Evolutionary conservation across 164 flowering plant species (phyloP).

Genomic region (Platanus orientalis): DNA sequence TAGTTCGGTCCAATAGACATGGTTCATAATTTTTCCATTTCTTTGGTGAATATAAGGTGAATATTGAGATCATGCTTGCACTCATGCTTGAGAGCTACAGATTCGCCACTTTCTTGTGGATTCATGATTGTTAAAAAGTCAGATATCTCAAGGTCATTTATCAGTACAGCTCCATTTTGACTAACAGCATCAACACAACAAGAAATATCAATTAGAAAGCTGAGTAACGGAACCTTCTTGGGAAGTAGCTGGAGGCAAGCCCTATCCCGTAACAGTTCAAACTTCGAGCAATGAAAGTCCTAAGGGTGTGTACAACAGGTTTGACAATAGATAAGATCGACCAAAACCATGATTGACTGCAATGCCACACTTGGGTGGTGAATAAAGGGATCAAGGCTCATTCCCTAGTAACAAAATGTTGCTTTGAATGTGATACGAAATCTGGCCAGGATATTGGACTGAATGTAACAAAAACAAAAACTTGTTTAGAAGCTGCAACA

Average conservation of each 20-base stretch:
- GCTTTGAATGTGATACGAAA: neutral
- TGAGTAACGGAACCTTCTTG: no score
- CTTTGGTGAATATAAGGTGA: no score
- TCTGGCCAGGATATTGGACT: no score
- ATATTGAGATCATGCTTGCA: slow-evolving; percentile 28
- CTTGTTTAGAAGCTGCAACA: neutral
- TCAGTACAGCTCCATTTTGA: neutral
- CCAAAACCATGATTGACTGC: neutral
- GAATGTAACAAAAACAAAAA: neutral
- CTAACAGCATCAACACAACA: slow-evolving; percentile 7
- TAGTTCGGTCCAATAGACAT: no score
- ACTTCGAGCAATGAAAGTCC: neutral
- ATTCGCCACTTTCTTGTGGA: slow-evolving; percentile 7
- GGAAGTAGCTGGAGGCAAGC: no score
- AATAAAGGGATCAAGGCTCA: no score
- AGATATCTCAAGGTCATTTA: no score
- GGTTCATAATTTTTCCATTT: no score
- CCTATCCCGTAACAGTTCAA: neutral
- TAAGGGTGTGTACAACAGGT: neutral
- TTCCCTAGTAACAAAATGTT: neutral
- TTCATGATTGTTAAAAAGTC: neutral
- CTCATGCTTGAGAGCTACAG: slow-evolving; percentile 11
- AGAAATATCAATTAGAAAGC: no score
- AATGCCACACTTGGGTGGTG: neutral
- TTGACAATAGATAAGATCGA: no score